Evolutionary conservation across 306 rosid species (phyloP).

Genomic region (Cucumis cinereus): DNA sequence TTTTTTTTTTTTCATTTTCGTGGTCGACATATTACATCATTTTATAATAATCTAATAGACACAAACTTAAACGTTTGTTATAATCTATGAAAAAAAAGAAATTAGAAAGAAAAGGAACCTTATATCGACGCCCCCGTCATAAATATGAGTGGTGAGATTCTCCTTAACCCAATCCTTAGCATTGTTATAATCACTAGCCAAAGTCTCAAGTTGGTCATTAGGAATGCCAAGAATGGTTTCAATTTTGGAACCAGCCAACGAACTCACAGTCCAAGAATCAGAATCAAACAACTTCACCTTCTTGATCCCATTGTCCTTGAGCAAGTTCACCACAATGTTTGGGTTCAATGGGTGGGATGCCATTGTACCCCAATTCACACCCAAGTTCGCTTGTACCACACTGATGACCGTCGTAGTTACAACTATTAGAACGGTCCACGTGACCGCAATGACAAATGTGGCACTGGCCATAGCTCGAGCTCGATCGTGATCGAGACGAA

Average conservation of each 20-base stretch:
- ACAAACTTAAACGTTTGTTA: background rate
- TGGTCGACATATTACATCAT: background rate
- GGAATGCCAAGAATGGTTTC: constrained; percentile 73
- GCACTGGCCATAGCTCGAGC: background rate
- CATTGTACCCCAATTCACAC: constrained; percentile 67
- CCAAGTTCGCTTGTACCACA: constrained; percentile 8
- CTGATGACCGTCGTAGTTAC: background rate
- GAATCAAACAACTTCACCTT: constrained; percentile 66
- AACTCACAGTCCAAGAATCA: constrained; percentile 35
- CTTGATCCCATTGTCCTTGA: constrained; percentile 53
- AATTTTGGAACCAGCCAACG: constrained; percentile 45
- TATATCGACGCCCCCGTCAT: constrained; percentile 38
- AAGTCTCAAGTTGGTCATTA: constrained; percentile 27
- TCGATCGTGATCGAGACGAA: background rate
- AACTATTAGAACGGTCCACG: background rate
- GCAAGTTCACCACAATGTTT: constrained; percentile 30
- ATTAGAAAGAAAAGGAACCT: constrained; percentile 14
- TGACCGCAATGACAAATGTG: background rate
- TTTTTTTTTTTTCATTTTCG: too few relatives aligned
- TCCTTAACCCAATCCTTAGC: constrained; percentile 55
- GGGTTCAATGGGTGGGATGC: constrained; percentile 46
- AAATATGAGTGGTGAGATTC: constrained; percentile 32
- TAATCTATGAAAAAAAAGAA: background rate
- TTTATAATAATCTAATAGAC: background rate
- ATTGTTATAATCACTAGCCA: background rate